A percentile compares a stretch with the other conserved stretches of the same genome.
These are phyloP conservation scores for Aspergillus tanneri DNA, from an alignment of 2,329 filamentous ascomycete species.

Conservation along the genomic window DNA sequence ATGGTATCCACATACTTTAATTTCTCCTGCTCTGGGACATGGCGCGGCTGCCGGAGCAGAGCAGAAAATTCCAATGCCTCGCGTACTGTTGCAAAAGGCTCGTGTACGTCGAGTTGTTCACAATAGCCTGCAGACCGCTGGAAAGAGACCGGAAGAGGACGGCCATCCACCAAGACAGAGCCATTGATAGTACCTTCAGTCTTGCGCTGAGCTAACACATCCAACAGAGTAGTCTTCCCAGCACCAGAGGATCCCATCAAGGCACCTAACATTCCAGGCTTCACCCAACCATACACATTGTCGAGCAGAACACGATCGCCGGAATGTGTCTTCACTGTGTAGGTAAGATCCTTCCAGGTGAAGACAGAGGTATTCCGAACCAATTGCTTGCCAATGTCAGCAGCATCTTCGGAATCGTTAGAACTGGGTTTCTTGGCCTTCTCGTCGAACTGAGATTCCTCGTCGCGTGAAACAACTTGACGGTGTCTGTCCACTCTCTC, in stretches of 20 bases:
- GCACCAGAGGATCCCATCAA: constrained; percentile 77
- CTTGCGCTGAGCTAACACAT: constrained; percentile 71
- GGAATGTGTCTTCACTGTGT: constrained; percentile 62
- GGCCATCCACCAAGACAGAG: constrained; percentile 66
- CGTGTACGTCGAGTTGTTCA: constrained; percentile 68
- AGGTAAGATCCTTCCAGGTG: constrained; percentile 71
- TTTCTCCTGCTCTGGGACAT: constrained; percentile 57
- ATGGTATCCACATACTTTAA: constrained; percentile 64
- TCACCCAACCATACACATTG: constrained; percentile 71
- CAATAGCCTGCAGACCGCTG: constrained; percentile 68
- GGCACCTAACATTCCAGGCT: constrained; percentile 73
- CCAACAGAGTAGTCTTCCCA: constrained; percentile 72
- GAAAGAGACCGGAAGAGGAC: constrained; percentile 59
- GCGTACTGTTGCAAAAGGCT: constrained; percentile 63
- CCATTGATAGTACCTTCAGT: constrained; percentile 61
- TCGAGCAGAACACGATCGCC: constrained; percentile 61
- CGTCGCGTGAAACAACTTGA: constrained; percentile 42
- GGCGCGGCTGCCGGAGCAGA: constrained; percentile 57
- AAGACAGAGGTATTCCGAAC: constrained; percentile 66
- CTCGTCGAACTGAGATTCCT: constrained; percentile 47
- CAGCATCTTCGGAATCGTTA: constrained; percentile 17
- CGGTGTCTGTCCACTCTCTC: constrained; percentile 51
- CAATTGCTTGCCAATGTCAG: constrained; percentile 44
- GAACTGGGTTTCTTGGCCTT: constrained; percentile 25
- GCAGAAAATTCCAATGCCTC: constrained; percentile 68